Percentiles rank a stretch among this genome's conserved stretches.
phyloP scores from a whole-genome alignment of 2,329 filamentous ascomycete species.

The Fusarium pilosicola region DNA sequence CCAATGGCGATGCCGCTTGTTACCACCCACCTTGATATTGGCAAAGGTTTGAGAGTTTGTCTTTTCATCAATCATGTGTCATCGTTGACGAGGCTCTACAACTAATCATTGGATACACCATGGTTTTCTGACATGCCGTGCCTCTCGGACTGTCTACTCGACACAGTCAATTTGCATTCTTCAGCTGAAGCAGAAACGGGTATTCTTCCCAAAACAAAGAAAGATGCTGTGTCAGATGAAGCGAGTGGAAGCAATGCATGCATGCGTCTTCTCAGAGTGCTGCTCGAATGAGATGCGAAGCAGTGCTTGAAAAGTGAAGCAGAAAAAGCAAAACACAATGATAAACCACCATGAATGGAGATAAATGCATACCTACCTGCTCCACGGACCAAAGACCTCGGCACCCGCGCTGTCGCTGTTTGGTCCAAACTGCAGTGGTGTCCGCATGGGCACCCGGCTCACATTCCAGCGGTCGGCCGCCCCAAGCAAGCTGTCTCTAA shows the following conservation, averaged over 20 bases:
- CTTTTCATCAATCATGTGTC: conserved; percentile 8
- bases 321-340: conserved; percentile 20
- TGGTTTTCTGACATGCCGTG: conserved; percentile 15
- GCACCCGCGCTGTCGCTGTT: conserved; percentile 11
- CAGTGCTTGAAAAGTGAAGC: conserved; percentile 15
- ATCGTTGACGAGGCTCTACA: background rate
- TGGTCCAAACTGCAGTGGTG: conserved; percentile 10
- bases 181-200: conserved; percentile 23
- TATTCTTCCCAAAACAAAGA: conserved; percentile 10
- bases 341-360: conserved; percentile 10
- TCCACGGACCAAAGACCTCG: conserved; percentile 14
- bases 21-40: conserved; percentile 8
- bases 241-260: background rate
- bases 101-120: background rate
- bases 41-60: background rate
- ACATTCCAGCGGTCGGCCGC: conserved; percentile 43
- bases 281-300: conserved; percentile 9
- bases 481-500: conserved; percentile 22
- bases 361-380: background rate
- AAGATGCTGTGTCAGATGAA: conserved; percentile 7
- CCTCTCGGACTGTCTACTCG: background rate
- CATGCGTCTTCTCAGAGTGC: conserved; percentile 8
- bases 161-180: conserved; percentile 17
- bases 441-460: conserved; percentile 22
- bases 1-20: conserved; percentile 5